Base-by-base conservation (phyloP, 225 moss, liverwort and hornwort genomes). In the Pseudoscleropodium purum region DNA sequence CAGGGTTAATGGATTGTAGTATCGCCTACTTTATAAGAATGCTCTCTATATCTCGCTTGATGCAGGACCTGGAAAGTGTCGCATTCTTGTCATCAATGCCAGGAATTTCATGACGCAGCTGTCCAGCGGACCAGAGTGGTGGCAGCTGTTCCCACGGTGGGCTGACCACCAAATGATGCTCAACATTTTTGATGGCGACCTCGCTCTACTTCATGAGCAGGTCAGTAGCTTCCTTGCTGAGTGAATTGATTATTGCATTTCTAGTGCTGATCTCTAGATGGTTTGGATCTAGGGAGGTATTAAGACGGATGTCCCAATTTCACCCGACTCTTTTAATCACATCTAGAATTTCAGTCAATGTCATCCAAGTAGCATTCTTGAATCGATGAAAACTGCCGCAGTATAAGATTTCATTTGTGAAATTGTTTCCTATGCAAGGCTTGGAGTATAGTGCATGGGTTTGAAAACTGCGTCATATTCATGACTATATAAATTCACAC, bases 131-230 rank as follows among this genome's bases (percentile, higher is more conserved):
- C 93, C 97, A 23, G 91, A 93, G n/a, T 95, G 98, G 98, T 96
- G 96, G 97, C 98, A 98, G 39, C 74, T 92, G 18, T 95, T 97
- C 70, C 97, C 98, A n/a, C 90, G 96, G 70, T 96, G 98, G 95
- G 60, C 90, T 62, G 96, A 98, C 49, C 97, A 98, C 84, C 97
- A 96, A 73, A 91, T 96, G 95, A 96, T 98, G 96, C 92, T 96
- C 84, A 96, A 98, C 92, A 0, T 96, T 43, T 85, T 96, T 30
- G 97, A 98, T 56, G 96, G 96, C 41, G 97, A 98, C 88, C 94
- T 92, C 31, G 36, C 87, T 51, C 85, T 98, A 80, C 85, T 98
- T 69, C 97, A 96, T 72, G 92, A 90, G 25, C 97, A 96, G 92
- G 96, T 95, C 49, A 47, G 37, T 47, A 37, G 84, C 41, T 41